These are phyloP conservation scores for Telfairia occidentalis DNA, from an alignment of 331 rosid species.

Conservation along the genomic window DNA sequence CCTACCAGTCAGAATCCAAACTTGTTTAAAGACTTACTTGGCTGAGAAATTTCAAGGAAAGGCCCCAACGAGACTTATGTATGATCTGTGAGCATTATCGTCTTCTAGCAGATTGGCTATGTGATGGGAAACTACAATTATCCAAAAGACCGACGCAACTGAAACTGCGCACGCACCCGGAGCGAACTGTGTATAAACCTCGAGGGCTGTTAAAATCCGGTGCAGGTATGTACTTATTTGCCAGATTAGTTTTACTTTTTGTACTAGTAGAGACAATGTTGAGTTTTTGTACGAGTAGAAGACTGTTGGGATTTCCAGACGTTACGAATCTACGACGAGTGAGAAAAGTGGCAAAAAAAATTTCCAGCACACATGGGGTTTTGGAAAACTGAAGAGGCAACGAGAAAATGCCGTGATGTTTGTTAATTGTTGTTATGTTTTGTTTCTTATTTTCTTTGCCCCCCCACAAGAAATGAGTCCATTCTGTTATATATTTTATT, in stretches of 20 bases:
- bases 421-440: not conserved
- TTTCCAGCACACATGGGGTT: not conserved
- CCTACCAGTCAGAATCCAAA: conserved; percentile 77
- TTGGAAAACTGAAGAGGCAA: conserved; percentile 4
- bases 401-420: not conserved
- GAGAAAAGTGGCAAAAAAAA: not conserved
- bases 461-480: conserved; percentile 1
- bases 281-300: conserved; percentile 6
- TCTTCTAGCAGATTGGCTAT: not conserved
- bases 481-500: conserved; percentile 4
- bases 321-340: not conserved
- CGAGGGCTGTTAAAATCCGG: not conserved
- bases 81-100: not conserved
- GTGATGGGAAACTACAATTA: not conserved
- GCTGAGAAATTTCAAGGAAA: conserved; percentile 24
- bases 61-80: not conserved
- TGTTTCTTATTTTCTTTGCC: not conserved
- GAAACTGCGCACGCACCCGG: not conserved
- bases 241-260: conserved; percentile 5
- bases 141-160: not conserved
- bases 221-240: conserved; percentile 13
- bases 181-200: not conserved
- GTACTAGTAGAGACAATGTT: conserved; percentile 10
- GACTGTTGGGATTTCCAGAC: not conserved
- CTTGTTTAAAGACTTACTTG: conserved; percentile 66